Percentiles rank a stretch among this genome's conserved stretches.
phyloP scores from a whole-genome alignment of 2,329 filamentous ascomycete species.

The Niveomyces coronatus region DNA sequence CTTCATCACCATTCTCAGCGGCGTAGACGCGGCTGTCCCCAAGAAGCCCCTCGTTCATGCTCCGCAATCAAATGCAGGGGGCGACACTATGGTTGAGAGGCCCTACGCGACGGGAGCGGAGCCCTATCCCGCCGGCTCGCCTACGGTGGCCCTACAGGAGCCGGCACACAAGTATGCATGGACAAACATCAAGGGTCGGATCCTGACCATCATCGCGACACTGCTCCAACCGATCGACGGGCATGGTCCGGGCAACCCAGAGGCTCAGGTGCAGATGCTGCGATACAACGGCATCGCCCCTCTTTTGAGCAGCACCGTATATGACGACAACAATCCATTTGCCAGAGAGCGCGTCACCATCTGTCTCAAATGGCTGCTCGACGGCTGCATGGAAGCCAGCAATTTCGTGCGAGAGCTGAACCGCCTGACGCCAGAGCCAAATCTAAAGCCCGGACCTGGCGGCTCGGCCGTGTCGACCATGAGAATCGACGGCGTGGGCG shows the following conservation, averaged over 20 bases:
- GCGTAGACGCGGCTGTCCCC: slow-evolving; percentile 77
- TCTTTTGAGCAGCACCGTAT: slow-evolving; percentile 78
- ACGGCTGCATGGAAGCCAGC: slow-evolving; percentile 64
- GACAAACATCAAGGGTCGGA: slow-evolving; percentile 78
- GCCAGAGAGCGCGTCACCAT: slow-evolving; percentile 86
- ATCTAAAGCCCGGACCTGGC: slow-evolving; percentile 24
- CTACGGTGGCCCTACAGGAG: slow-evolving; percentile 44
- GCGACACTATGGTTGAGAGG: slow-evolving; percentile 47
- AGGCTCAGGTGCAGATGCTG: slow-evolving; percentile 81
- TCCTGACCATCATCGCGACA: slow-evolving; percentile 80
- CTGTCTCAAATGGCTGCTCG: slow-evolving; percentile 74
- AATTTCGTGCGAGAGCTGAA: slow-evolving; percentile 58
- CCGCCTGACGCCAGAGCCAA: slow-evolving; percentile 30
- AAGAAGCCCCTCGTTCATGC: slow-evolving; percentile 59
- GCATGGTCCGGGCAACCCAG: slow-evolving; percentile 52
- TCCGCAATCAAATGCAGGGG: slow-evolving; percentile 22
- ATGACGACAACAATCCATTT: slow-evolving; percentile 89
- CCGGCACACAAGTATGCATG: slow-evolving; percentile 54
- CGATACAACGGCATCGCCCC: slow-evolving; percentile 77
- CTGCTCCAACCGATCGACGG: slow-evolving; percentile 68
- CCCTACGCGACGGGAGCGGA: slow-evolving; percentile 40
- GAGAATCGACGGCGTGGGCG: slow-evolving; percentile 44
- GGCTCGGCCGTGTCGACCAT: slow-evolving; percentile 32
- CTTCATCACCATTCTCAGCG: slow-evolving; percentile 74
- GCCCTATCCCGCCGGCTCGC: slow-evolving; percentile 27